Conservation (phyloP, 2,329 filamentous ascomycete species). For the Fusarium mundagurra region DNA sequence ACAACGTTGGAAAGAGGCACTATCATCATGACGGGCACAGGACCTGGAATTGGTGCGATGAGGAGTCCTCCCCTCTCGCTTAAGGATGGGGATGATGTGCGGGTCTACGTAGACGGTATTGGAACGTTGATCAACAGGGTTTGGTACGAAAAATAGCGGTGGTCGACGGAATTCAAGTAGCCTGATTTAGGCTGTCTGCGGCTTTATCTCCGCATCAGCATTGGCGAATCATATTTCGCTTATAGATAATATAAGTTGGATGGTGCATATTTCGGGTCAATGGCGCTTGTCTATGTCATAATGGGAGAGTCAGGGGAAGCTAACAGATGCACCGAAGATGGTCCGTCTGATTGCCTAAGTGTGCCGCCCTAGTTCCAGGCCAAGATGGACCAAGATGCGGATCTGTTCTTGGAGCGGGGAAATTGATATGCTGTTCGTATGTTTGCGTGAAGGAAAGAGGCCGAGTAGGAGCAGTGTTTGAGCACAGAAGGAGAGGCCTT, state of each 20-base stretch:
- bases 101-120: background rate
- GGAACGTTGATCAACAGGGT: background rate
- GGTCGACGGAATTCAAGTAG: background rate
- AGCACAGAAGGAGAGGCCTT: rapidly evolving
- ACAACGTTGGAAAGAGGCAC: background rate
- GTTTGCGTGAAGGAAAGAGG: too few species aligned
- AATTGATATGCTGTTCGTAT: background rate
- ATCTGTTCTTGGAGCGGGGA: background rate
- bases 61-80: background rate
- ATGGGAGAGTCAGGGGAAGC: background rate
- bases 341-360: background rate
- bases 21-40: background rate
- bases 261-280: background rate
- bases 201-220: background rate
- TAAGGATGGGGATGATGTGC: background rate
- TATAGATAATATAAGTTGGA: background rate
- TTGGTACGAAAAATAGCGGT: background rate
- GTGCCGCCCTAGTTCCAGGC: background rate
- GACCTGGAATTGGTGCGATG: background rate
- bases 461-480: background rate
- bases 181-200: background rate
- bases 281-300: background rate
- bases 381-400: background rate
- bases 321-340: background rate
- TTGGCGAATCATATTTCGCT: background rate